These are phyloP conservation scores for Nicotiana otophora DNA, from an alignment of 257 asterid species.

Conservation along the genomic window DNA sequence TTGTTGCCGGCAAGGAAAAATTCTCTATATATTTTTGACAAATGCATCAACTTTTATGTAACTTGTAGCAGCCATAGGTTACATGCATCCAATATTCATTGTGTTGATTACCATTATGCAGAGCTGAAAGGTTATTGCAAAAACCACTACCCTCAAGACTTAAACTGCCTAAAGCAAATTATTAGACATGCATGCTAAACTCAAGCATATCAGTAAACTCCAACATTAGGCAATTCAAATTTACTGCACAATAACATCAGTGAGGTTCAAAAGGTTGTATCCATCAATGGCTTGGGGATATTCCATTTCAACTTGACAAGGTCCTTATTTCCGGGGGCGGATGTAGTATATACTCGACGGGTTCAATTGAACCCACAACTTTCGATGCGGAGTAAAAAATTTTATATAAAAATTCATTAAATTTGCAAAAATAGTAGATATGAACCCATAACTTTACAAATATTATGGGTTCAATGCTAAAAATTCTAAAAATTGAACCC, in stretches of 20 bases:
- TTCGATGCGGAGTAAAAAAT: too few species aligned
- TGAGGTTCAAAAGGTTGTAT: neutral
- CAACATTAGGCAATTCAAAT: neutral
- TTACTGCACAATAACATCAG: neutral
- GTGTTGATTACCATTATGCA: neutral
- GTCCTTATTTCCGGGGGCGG: neutral
- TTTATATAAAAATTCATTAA: too few species aligned
- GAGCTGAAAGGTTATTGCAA: neutral
- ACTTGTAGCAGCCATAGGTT: neutral
- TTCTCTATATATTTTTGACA: neutral
- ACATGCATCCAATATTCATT: neutral
- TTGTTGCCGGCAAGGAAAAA: neutral
- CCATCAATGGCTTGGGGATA: neutral
- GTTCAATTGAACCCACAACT: too few species aligned
- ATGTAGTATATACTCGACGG: too few species aligned
- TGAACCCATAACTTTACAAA: too few species aligned
- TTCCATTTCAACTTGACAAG: constrained; percentile 6
- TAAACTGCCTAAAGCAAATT: neutral
- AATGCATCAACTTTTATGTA: neutral
- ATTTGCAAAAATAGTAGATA: too few species aligned
- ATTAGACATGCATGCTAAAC: neutral
- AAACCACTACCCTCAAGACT: neutral
- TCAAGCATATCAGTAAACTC: neutral
- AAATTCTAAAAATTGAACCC: too few species aligned
- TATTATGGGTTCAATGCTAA: too few species aligned